These are phyloP conservation scores for Wickerhamiella azymoides DNA, from an alignment of 805 yeast genomes.

Conservation along the genomic window DNA sequence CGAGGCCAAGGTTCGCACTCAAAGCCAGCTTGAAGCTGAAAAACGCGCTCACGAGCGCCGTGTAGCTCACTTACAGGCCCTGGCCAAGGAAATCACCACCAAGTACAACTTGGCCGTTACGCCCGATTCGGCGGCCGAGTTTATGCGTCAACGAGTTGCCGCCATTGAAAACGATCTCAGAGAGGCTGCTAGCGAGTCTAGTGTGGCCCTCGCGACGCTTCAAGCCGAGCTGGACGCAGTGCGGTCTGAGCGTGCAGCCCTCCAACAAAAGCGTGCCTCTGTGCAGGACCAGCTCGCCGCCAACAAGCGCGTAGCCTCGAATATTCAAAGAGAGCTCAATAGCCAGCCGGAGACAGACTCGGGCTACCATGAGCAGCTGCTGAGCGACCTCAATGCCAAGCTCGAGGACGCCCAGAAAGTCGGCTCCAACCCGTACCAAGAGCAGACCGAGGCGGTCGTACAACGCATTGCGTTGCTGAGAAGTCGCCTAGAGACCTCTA, in stretches of 20 bases:
- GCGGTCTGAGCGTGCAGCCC: background rate
- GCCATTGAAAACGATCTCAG: no score
- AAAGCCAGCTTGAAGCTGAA: background rate
- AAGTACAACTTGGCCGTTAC: background rate
- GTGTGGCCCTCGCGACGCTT: background rate
- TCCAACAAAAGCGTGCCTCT: background rate
- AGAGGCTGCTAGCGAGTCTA: background rate
- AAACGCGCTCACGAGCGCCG: background rate
- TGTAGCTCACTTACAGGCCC: background rate
- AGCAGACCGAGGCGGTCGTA: background rate
- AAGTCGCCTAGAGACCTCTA: background rate
- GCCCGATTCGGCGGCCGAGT: background rate
- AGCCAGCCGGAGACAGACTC: background rate
- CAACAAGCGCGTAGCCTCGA: background rate
- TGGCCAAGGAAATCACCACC: background rate
- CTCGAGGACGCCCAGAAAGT: background rate
- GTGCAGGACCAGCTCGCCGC: background rate
- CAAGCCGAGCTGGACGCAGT: background rate
- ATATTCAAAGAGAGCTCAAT: background rate
- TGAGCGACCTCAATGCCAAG: background rate
- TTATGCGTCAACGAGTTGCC: background rate
- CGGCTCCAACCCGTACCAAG: background rate
- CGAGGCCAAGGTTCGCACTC: background rate
- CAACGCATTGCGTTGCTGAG: background rate
- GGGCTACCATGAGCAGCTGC: background rate